phyloP scores from a whole-genome alignment of 2,329 filamentous ascomycete genomes.

The Epichloe gansuensis region DNA sequence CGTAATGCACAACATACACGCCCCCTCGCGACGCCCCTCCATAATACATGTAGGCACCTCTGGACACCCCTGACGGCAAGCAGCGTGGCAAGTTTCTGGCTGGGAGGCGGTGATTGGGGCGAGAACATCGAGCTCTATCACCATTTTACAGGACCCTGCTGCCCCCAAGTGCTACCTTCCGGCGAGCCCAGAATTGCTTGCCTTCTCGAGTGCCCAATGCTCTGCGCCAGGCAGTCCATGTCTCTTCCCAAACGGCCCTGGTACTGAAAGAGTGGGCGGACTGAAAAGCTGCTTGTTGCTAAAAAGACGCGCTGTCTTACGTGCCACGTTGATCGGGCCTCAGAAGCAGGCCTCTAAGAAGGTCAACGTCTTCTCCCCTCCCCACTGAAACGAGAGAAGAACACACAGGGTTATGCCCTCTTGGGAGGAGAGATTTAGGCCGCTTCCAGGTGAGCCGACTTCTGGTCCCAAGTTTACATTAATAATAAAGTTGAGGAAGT shows the following conservation, averaged over 20 bases:
- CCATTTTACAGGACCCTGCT: slow-evolving; percentile 2
- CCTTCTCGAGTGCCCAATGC: neutral
- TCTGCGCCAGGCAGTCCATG: neutral
- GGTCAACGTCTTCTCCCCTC: neutral
- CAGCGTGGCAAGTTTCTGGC: slow-evolving; percentile 15
- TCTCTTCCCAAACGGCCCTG: neutral
- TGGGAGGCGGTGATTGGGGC: slow-evolving; percentile 9
- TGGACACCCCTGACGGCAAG: slow-evolving; percentile 2
- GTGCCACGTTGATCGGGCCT: slow-evolving; percentile 23
- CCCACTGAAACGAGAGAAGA: slow-evolving; percentile 2
- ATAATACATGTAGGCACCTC: neutral
- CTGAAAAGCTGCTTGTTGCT: neutral
- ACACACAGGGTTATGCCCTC: neutral
- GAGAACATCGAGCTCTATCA: slow-evolving; percentile 1
- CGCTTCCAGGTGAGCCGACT: neutral
- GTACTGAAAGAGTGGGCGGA: neutral
- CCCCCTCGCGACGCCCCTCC: slow-evolving; percentile 13
- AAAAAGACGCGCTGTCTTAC: slow-evolving; percentile 12
- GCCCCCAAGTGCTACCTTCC: slow-evolving; percentile 14
- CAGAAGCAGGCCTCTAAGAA: slow-evolving; percentile 1
- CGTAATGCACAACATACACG: slow-evolving; percentile 17
- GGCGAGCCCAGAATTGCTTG: slow-evolving; percentile 4
- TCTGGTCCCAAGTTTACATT: neutral
- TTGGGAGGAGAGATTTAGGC: neutral
- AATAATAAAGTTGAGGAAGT: neutral